Evolutionary conservation across 148 eudicot genomes (phyloP), one percentile per base, ranked within the genome.

Genomic region (Rhododendron simsii): DNA sequence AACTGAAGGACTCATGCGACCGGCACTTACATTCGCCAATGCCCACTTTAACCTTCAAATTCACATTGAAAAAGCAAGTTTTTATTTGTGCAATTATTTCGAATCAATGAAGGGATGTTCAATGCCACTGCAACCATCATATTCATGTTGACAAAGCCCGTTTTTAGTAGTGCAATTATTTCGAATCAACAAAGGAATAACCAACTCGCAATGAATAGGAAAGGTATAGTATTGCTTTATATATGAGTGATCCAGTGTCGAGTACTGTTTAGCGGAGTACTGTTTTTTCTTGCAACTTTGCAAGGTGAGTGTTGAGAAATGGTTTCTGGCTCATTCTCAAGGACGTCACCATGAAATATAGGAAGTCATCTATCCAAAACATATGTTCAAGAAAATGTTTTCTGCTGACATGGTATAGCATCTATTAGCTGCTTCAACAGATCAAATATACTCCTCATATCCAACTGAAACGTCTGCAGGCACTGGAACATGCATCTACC

Each of bases 401-500:
- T 59, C 28, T 0, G 28, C 69, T 63, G 69, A 63, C 23, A 59
- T 59, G 65, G 6, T 20, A 59, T 20, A 9, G 74, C 15, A 67
- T 67, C n/a, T 26, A 28, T 18, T 1, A 33, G 20, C 41, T 74
- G 47, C 45, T 35, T 37, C 11, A 15, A 3, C 5, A 16, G 11
- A 14, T 74, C 23, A 37, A 14, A 33, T 74, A 74, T 71, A 33
- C 14, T 37, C 41, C 78, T 67, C 16, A 12, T 67, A 12, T 26
- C 75, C 0, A n/a, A 28, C 75, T 37, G 81, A n/a, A 79, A 75
- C 45, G 81, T 83, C 81, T 89, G 44, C 89, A 97, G 99, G 99
- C 87, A 83, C 90, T 53, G 99, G 99, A 51, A 85, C 94, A n/a
- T 96, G 99, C 82, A 35, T 90, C 61, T 96, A 86, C 85, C 92